Base-by-base conservation (phyloP, 2,329 filamentous ascomycete species). In the Diaporthe ampelina region DNA sequence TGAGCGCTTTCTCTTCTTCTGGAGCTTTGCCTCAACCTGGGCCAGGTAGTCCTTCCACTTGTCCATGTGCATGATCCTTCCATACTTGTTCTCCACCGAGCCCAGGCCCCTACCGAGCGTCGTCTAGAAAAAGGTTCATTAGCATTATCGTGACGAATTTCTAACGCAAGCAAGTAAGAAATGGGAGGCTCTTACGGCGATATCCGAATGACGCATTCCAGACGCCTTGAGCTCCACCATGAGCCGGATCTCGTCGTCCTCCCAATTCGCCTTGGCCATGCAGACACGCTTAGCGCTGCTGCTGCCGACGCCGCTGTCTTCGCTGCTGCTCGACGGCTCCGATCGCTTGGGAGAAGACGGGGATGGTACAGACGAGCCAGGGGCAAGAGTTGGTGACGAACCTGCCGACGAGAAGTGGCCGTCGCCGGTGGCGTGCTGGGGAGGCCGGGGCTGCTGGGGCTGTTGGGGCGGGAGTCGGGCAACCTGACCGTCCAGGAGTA, bases 1-100 rank as follows among this genome's bases (percentile, higher is more conserved):
- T 8, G 29, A 11, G 29, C 24, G 2, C 45, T 17, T 37, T 11
- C 17, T 21, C 21, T 29, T 40, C 1, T 15, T 6, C 48, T 35
- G 32, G 15, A 40, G 2, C 8, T n/a, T 54, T 4, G 45, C 32
- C 48, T 40, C 48, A 19, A 26, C 52, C n/a, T 29, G 4, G 11
- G 32, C 24, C 48, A 35, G 26, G 9, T 68, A 52, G 5, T 21
- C 10, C 32, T 17, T 68, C 63, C 63, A 68, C 15, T 54, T 13
- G 4, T 54, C n/a, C 21, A 10, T 4, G n/a, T 73, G 63, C 50
- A 59, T 70, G 7, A 75, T 6, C 11, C 74, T 59, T 0, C 74
- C 74, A 13, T 68, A 75, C 26, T 75, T 75, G 52, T 75, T 75
- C 67, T 75, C 74, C 1, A 75, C 65, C 2, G 74, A 59, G 32